Evolutionary conservation across 208 protist species (phyloP).

Genomic region (Acanthamoeba healyi): DNA sequence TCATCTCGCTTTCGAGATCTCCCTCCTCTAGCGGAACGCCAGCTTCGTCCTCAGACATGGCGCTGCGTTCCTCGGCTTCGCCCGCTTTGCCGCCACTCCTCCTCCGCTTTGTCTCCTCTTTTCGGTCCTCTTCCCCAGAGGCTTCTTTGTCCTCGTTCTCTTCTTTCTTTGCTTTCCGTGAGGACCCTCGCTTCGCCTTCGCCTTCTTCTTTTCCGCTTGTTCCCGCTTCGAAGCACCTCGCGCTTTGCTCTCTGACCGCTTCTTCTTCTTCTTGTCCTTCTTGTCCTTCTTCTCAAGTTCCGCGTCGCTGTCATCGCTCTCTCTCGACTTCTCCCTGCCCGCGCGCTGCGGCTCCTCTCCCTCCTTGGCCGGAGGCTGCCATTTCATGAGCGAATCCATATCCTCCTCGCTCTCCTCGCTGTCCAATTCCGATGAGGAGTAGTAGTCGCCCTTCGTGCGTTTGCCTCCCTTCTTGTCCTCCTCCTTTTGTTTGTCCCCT

Average conservation of each 20-base stretch:
- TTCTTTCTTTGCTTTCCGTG: neutral
- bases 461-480: neutral
- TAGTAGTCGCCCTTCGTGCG: neutral
- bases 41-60: neutral
- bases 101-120: neutral
- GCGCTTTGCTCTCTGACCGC: neutral
- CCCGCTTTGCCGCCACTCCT: neutral
- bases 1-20: neutral
- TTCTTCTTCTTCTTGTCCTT: neutral
- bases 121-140: neutral
- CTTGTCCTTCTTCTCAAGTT: neutral
- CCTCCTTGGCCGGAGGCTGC: neutral
- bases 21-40: neutral
- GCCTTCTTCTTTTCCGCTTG: neutral
- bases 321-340: neutral
- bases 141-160: neutral
- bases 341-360: neutral
- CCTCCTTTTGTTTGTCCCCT: neutral
- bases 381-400: neutral
- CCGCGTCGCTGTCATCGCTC: neutral
- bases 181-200: neutral
- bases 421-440: slow-evolving; percentile 25
- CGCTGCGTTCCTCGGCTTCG: neutral
- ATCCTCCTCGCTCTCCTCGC: neutral
- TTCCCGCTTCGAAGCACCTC: neutral